phyloP scores from a whole-genome alignment of 345 rosid genomes.

The Lumnitzera littorea region DNA sequence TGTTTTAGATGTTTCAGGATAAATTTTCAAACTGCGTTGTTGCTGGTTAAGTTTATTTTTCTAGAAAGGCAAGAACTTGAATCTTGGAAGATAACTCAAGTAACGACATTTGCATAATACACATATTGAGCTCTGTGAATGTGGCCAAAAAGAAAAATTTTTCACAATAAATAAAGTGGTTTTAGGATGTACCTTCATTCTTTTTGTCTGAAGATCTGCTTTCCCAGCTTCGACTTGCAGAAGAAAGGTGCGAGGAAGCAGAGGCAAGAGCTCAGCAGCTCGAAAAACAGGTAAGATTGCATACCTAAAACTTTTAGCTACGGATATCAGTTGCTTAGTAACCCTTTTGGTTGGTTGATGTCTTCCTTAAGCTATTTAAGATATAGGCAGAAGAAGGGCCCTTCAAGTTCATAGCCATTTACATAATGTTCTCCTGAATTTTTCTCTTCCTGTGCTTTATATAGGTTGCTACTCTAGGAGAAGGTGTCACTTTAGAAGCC shows the following conservation, averaged over 20 bases:
- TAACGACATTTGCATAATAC: too few relatives aligned
- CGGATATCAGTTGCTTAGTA: too few relatives aligned
- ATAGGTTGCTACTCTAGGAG: slow-evolving; percentile 83
- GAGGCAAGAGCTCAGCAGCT: slow-evolving; percentile 80
- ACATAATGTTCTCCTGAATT: neutral
- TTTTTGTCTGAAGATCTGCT: slow-evolving; percentile 9
- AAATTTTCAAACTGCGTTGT: too few relatives aligned
- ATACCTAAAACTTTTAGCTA: neutral
- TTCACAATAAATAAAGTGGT: neutral
- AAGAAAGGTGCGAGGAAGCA: slow-evolving; percentile 79
- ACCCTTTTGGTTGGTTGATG: neutral
- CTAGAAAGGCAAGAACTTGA: too few relatives aligned
- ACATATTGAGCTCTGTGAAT: too few relatives aligned
- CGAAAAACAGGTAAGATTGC: slow-evolving; percentile 59
- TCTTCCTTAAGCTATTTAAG: neutral
- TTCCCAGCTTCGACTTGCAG: slow-evolving; percentile 82
- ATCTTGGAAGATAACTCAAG: too few relatives aligned
- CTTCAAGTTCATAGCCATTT: neutral
- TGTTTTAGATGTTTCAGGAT: too few relatives aligned
- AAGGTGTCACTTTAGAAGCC: slow-evolving; percentile 79
- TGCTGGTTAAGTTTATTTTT: too few relatives aligned
- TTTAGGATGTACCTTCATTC: neutral
- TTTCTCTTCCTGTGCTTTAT: slow-evolving; percentile 7
- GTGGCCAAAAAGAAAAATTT: too few relatives aligned
- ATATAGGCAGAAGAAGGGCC: too few relatives aligned